Evolutionary conservation across 2,329 filamentous ascomycete species (phyloP).

Genomic region (Thielaviopsis ethacetica): DNA sequence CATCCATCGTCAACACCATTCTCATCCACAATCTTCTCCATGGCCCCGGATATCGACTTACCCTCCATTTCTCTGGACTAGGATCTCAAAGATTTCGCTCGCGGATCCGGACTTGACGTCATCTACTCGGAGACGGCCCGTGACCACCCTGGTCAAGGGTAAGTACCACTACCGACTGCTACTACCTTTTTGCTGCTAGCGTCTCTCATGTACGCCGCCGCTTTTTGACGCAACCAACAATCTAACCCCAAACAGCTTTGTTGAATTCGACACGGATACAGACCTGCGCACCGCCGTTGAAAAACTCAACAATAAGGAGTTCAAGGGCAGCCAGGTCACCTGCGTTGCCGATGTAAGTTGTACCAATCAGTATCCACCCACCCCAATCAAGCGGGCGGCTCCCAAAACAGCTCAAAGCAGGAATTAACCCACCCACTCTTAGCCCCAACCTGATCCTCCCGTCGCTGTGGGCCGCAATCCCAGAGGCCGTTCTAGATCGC

Average conservation of each 20-base stretch:
- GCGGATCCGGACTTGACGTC: constrained; percentile 89
- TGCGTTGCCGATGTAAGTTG: constrained; percentile 71
- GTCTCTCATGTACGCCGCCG: neutral
- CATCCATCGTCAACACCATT: neutral
- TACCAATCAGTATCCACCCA: constrained; percentile 15
- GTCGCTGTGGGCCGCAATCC: constrained; percentile 33
- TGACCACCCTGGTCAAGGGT: constrained; percentile 35
- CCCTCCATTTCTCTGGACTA: constrained; percentile 44
- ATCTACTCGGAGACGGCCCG: constrained; percentile 95
- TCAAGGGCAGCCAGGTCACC: constrained; percentile 74
- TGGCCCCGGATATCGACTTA: constrained; percentile 56
- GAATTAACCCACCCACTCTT: constrained; percentile 10
- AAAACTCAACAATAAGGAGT: constrained; percentile 83
- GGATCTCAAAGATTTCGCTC: constrained; percentile 99
- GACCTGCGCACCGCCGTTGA: constrained; percentile 85
- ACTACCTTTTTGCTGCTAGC: neutral
- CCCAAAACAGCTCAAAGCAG: neutral
- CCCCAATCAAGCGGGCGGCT: neutral
- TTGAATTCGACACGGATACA: constrained; percentile 87
- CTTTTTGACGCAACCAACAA: neutral
- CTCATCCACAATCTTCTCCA: constrained; percentile 12
- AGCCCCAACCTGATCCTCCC: constrained; percentile 68
- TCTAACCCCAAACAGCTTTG: constrained; percentile 46
- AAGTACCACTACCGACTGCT: neutral
- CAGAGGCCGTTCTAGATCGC: constrained; percentile 61